These are phyloP conservation scores for Leccinum insolens DNA, from an alignment of 1,284 basidiomycete genomes.

Conservation along the genomic window DNA sequence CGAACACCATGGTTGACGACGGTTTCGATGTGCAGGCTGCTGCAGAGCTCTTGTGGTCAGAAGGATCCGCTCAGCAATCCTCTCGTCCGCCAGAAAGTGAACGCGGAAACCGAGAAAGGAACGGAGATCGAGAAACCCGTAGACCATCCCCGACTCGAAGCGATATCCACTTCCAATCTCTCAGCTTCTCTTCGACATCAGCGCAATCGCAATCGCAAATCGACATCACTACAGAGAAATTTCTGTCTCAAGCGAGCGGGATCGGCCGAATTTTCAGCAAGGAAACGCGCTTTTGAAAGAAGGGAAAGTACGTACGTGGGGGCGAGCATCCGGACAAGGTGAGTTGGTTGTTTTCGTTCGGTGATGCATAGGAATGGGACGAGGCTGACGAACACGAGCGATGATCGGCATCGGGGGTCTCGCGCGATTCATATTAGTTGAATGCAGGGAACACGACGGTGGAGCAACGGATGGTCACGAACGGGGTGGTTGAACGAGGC, in stretches of 20 bases:
- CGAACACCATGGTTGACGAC: slow-evolving; percentile 55
- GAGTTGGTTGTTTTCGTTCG: slow-evolving; percentile 25
- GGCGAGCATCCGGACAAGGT: slow-evolving; percentile 82
- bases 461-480: slow-evolving; percentile 31
- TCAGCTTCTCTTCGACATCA: background rate
- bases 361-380: too few species aligned
- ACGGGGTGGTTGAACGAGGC: too few species aligned
- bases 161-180: background rate
- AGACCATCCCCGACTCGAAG: slow-evolving; percentile 9
- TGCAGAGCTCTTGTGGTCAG: slow-evolving; percentile 58
- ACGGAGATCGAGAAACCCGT: slow-evolving; percentile 5
- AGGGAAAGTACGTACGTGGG: too few species aligned
- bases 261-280: too few species aligned
- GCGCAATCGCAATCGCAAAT: slow-evolving; percentile 14
- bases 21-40: slow-evolving; percentile 76
- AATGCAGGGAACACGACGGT: slow-evolving; percentile 78
- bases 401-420: background rate
- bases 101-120: slow-evolving; percentile 6
- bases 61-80: slow-evolving; percentile 9
- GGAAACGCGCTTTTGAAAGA: too few species aligned
- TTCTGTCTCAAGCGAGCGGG: slow-evolving; percentile 34
- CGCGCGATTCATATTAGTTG: slow-evolving; percentile 49
- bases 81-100: slow-evolving; percentile 15
- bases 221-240: slow-evolving; percentile 72
- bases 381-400: too few species aligned